Base-by-base conservation (phyloP, 176 grass and related monocot genomes). In the Saccharum spontaneum region DNA sequence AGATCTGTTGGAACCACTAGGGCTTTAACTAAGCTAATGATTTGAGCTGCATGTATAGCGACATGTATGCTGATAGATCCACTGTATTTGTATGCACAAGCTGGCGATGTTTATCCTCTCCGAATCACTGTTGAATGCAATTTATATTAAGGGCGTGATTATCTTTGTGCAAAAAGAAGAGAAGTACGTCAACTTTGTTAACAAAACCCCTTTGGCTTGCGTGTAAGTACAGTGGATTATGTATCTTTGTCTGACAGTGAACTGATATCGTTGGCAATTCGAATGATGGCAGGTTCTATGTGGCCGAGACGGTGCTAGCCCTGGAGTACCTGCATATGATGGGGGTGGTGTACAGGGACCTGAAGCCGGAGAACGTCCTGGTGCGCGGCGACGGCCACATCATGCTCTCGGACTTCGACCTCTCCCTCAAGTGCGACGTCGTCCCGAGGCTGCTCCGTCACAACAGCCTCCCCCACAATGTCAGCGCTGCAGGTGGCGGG, bases 261-360 rank as follows among this genome's bases (percentile, higher is more conserved):
- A 14, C 62, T 69, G 70, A 24, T 59, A 1, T 67, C 15, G 61
- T 34, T 87, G 15, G 9, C 11, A 39, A 67, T 24, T 61, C 23
- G 34, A 81, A 67, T 75, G 10, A 67, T 63, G n/a, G 13, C 88
- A 97, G 95, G 84, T 97, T 97, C 82, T 97, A 97, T 70, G 92
- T 65, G 67, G 95, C 92, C 40, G 95, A 97, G 90, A 94, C 90
- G 65, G 73, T 97, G 31, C 69, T 97, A 75, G 95, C 92, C 28
- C 28, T 97, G 82, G 95, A 97, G 75, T 97, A 97, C 82, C 86
- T 97, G 82, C 95, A 97, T 88, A 97, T 97, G 95, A 97, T 97
- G 95, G 95, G 95, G 59, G 95, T 97, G 69, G 91, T 97, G 69
- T 97, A 97, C 92, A 20, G 95, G 80, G 95, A 97, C 75, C 87